These are phyloP conservation scores for Spirogloea muscicola DNA, from an alignment of 139 green algal genomes.

Conservation along the genomic window DNA sequence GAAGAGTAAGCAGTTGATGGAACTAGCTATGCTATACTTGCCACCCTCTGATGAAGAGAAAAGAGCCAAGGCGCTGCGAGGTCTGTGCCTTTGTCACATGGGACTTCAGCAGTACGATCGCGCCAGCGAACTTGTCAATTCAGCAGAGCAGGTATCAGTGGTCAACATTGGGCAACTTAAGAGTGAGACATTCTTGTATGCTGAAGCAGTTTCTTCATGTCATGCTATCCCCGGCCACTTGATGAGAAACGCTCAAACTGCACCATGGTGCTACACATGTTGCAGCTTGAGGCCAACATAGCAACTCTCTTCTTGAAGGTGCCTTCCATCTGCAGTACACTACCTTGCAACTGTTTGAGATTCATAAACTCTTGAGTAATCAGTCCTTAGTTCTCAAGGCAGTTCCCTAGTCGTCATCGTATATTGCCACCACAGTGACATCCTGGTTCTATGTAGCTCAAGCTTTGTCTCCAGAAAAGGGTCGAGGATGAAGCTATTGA, in stretches of 20 bases:
- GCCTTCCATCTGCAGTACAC: no score
- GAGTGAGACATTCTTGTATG: no score
- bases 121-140: conserved; percentile 17
- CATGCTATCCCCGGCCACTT: no score
- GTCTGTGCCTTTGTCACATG: conserved; percentile 29
- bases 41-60: background rate
- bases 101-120: conserved; percentile 16
- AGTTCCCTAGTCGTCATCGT: no score
- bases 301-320: conserved; percentile 26
- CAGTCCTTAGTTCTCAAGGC: no score
- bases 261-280: no score
- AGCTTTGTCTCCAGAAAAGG: conserved; percentile 13
- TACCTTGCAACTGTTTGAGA: no score
- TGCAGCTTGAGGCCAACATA: conserved; percentile 28
- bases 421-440: no score
- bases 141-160: conserved; percentile 36
- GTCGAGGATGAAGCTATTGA: background rate
- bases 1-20: conserved; percentile 16
- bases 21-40: conserved; percentile 19
- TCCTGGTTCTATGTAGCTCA: conserved; percentile 9
- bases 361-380: no score
- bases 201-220: no score
- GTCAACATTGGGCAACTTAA: no score
- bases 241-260: no score
- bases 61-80: conserved; percentile 21